Base-by-base conservation (phyloP, 2,329 filamentous ascomycete species). In the Penicillium sp. region DNA sequence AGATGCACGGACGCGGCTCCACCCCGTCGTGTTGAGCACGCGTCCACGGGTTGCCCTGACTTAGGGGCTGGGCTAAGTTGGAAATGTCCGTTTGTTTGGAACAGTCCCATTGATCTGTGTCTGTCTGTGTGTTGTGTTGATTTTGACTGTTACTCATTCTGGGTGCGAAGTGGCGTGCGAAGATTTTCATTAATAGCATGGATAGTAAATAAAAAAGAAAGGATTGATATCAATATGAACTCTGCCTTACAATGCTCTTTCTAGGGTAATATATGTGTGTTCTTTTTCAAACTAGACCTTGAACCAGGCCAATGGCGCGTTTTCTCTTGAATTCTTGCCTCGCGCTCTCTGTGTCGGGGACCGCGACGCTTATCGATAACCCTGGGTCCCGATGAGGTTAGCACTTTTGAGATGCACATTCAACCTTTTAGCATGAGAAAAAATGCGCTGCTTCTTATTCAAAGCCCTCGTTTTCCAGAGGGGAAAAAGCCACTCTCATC, bases 11-110 rank as follows among this genome's bases (percentile, higher is more conserved):
- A 64, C 61, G 42, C 45, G 24, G 52, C 51, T 56, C 59, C 61
- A 63, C 60, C 34, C 16, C 52, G 51, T 57, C 57, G 58, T 60
- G 60, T 63, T 63, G 51, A 59, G 61, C 56, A 64, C 62, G 60
- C 62, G 62, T 64, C 47, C 52, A 51, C 50, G 53, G 49, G 28
- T 43, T 51, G 45, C 41, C 45, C 38, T 42, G 15, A 15, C 39
- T 42, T 26, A 26, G 39, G 21, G 16, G 9, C n/a, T 36, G n/a
- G 34, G 6, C 34, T 36, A 6, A 42, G 18, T 23, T 15, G 10
- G 21, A 21, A 24, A 9, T 2, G 8, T 29, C 10, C 8, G 28
- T 18, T 28, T 21, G 15, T 28, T 42, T 26, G 12, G 15, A 23
- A n/a, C 16, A 9, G 16, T 38, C 18, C 18, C 18, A 21, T 21